Evolutionary conservation across 176 grass and related monocot species (phyloP), one percentile per base, ranked within the genome.

Genomic region (Zea luxurians): DNA sequence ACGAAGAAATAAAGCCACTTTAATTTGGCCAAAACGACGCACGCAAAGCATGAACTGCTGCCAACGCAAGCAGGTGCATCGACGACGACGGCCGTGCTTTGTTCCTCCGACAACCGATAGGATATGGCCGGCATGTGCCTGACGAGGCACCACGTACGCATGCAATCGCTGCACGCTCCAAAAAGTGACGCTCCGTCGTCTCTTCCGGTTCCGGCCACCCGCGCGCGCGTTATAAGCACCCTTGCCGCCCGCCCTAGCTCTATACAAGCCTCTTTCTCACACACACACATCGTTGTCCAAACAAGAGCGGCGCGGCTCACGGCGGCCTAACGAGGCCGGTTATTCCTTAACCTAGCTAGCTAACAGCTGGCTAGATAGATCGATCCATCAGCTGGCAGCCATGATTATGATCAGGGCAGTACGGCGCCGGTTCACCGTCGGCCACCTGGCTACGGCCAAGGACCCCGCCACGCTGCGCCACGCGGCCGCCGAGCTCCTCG

Each of bases 401-500:
- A 72, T 81, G 79, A 12, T 2, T 27, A 61, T 27, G 59, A 34
- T 61, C 54, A 58, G 66, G 55, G 7, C 34, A 1, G 79, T 68
- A 9, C 12, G 53, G 0, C 80, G 68, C 43, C 74, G 70, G 15
- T 83, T 70, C 68, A 59, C 53, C 52, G 71, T 83, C 36, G 80
- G 86, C 54, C 70, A 76, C 3, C 2, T 65, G 0, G 62, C 74
- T 10, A 82, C 77, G 48, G 81, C 70, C 13, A 68, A 18, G 2
- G 50, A 88, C 37, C 61, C 62, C 6, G 43, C 41, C 66, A 59
- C 79, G 5, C 61, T 88, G 36, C 76, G 81, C 13, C 64, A 11
- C 34, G 69, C 86, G 35, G 35, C 67, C 43, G 82, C 80, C 20
- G 86, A 88, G 74, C 74, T 76, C 77, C 43, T 84, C 34, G 68